Evolutionary conservation across 495 filamentous ascomycete genomes (phyloP).

Genomic region (Trichocladium uniseriatum): DNA sequence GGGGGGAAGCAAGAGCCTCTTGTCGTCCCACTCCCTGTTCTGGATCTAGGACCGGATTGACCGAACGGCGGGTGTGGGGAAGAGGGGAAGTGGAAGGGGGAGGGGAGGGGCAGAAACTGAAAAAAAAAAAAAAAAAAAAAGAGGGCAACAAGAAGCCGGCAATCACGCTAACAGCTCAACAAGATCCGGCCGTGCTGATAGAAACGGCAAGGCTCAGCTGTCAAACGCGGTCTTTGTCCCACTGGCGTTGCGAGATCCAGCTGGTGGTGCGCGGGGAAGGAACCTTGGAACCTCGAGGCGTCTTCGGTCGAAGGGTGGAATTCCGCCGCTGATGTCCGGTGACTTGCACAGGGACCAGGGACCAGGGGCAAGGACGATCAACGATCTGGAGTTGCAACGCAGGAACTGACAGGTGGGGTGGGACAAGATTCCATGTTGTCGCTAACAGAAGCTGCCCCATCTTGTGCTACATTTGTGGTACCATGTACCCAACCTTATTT

Average conservation of each 20-base stretch:
- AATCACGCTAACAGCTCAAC: neutral
- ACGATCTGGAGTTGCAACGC: neutral
- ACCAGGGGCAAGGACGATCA: neutral
- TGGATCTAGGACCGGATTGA: neutral
- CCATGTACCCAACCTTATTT: constrained; percentile 6
- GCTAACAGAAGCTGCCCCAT: constrained; percentile 3
- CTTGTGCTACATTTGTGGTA: constrained; percentile 1
- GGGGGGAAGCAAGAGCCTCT: neutral
- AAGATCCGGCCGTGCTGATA: neutral
- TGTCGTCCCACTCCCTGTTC: neutral
- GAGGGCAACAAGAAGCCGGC: neutral
- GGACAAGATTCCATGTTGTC: neutral
- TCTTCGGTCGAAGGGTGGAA: neutral
- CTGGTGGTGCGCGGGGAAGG: neutral
- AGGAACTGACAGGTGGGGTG: neutral
- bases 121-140: no score
- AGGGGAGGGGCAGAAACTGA: no score
- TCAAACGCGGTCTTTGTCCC: no score
- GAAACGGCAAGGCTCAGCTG: neutral
- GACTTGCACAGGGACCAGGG: neutral
- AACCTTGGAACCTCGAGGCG: neutral
- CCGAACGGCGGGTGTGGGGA: neutral
- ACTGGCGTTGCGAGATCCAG: neutral
- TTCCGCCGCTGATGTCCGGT: neutral
- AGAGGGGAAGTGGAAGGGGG: no score